Evolutionary conservation across 192 early-diverging fungal species (phyloP).

Genomic region (Podila epicladia): DNA sequence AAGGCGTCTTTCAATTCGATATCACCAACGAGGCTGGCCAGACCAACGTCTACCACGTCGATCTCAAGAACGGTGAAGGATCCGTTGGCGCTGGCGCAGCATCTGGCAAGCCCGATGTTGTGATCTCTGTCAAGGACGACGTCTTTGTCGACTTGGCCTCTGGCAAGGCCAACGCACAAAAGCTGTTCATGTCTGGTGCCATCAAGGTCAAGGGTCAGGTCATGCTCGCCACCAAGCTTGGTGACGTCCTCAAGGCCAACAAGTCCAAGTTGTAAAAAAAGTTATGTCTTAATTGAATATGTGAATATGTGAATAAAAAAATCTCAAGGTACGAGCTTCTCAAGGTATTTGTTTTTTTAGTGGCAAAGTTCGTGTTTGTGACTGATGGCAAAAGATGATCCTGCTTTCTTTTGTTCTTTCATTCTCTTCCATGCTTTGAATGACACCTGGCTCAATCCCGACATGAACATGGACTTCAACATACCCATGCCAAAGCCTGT

Average conservation of each 20-base stretch:
- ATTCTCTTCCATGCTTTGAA: slow-evolving; percentile 1
- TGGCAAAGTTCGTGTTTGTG: neutral
- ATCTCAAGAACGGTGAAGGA: slow-evolving; percentile 78
- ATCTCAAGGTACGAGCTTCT: no score
- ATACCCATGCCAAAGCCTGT: slow-evolving; percentile 1
- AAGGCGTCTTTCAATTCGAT: slow-evolving; percentile 23
- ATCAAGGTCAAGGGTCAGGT: slow-evolving; percentile 79
- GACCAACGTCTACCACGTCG: slow-evolving; percentile 76
- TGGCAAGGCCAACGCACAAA: slow-evolving; percentile 82
- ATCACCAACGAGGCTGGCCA: slow-evolving; percentile 70
- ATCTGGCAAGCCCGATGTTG: slow-evolving; percentile 69
- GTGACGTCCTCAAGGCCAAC: slow-evolving; percentile 59
- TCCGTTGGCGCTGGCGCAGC: slow-evolving; percentile 66
- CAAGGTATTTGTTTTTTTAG: neutral
- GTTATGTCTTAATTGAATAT: neutral
- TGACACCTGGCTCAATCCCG: no score
- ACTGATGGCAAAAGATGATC: no score
- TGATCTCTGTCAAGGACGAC: slow-evolving; percentile 70
- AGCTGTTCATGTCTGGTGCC: slow-evolving; percentile 85
- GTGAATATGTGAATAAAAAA: neutral
- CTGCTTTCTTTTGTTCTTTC: neutral
- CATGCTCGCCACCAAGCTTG: slow-evolving; percentile 69
- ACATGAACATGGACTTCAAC: neutral
- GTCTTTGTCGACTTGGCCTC: slow-evolving; percentile 82
- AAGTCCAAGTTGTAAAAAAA: slow-evolving; percentile 57